A percentile compares a stretch with the other conserved stretches of the same genome.
phyloP scores from a whole-genome alignment of 441 rosid species.

The Metrosideros polymorpha region DNA sequence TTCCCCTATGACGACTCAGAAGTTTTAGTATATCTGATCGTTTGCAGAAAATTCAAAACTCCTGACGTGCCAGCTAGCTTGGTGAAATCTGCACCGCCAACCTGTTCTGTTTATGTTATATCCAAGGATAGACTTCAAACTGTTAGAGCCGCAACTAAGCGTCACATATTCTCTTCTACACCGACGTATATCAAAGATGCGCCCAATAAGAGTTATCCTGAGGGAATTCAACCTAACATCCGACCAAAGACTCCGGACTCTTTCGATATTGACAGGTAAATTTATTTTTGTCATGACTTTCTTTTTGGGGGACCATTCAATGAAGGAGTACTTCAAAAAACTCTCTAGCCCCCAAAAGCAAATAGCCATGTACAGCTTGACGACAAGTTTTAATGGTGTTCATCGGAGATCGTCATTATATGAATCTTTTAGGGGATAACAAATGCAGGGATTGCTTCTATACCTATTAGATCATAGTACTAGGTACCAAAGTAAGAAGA shows the following conservation, averaged over 20 bases:
- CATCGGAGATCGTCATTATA: background rate
- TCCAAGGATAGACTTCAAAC: conserved; percentile 41
- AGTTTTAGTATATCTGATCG: background rate
- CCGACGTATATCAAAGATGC: background rate
- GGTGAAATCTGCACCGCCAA: conserved; percentile 41
- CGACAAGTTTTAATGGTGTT: background rate
- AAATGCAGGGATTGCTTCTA: background rate
- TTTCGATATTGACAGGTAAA: conserved; percentile 20
- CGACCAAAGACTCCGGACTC: background rate
- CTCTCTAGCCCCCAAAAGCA: background rate
- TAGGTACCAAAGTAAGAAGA: background rate
- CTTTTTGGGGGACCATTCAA: background rate
- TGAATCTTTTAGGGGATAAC: background rate
- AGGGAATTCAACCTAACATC: no score
- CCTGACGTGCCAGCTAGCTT: conserved; percentile 35
- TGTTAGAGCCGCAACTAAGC: conserved; percentile 15
- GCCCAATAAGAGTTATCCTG: background rate
- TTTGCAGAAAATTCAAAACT: conserved; percentile 43
- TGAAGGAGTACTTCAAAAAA: background rate
- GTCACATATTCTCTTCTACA: background rate
- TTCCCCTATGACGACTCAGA: background rate
- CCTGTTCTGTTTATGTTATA: conserved; percentile 48
- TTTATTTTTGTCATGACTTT: background rate
- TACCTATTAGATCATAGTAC: background rate
- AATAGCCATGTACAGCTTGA: background rate